Conservation (phyloP, 176 grass and related monocot genomes). For the Oryza officinalis region DNA sequence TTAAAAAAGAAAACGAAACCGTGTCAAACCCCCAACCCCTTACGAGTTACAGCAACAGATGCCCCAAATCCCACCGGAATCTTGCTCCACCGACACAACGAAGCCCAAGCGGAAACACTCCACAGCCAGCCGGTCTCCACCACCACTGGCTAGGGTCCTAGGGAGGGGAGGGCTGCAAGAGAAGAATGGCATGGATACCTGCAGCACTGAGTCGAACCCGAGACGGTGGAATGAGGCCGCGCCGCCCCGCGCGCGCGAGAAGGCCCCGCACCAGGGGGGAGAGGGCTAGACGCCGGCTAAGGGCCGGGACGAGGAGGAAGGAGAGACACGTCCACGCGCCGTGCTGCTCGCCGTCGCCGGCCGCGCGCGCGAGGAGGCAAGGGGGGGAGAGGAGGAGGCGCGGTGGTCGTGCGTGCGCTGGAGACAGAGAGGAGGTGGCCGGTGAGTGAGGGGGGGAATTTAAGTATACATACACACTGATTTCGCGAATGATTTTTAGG, state of each 20-base stretch:
- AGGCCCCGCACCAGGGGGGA: no score
- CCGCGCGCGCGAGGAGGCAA: background rate
- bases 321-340: background rate
- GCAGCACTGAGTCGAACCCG: background rate
- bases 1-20: background rate
- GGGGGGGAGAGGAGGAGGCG: background rate
- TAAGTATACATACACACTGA: background rate
- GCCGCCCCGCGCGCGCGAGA: background rate
- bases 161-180: background rate
- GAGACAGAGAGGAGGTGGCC: background rate
- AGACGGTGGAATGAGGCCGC: background rate
- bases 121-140: background rate
- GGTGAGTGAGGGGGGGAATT: background rate
- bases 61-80: constrained; percentile 26
- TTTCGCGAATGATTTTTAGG: background rate
- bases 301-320: no score
- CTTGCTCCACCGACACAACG: constrained; percentile 46
- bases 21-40: background rate
- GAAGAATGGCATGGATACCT: background rate
- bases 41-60: constrained; percentile 7
- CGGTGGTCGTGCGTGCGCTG: background rate
- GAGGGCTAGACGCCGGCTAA: no score
- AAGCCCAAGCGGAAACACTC: constrained; percentile 10
- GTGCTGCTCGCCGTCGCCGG: background rate
- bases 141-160: background rate